phyloP scores from a whole-genome alignment of 1,284 basidiomycete genomes.

The Inonotus obliquus region DNA sequence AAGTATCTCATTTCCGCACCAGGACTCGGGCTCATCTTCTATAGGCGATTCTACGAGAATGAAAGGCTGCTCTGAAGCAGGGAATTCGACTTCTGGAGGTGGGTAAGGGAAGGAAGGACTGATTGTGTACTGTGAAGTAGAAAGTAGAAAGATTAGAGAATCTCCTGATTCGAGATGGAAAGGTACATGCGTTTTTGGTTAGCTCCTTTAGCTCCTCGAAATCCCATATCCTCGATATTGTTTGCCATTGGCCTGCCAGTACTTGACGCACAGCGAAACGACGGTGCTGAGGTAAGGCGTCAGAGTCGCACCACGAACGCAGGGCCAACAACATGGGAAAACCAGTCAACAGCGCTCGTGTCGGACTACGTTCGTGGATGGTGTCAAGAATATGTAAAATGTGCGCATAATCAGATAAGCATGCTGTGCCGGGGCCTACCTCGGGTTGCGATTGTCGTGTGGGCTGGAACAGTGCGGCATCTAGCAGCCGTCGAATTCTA shows the following conservation, averaged over 20 bases:
- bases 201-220: conserved; percentile 47
- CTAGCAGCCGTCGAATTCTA: conserved; percentile 46
- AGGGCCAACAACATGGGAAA: conserved; percentile 85
- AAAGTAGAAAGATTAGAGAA: neutral
- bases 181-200: conserved; percentile 49
- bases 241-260: conserved; percentile 66
- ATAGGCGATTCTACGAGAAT: conserved; percentile 23
- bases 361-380: conserved; percentile 66
- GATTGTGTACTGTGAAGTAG: neutral
- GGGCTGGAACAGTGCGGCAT: conserved; percentile 39
- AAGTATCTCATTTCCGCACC: conserved; percentile 36
- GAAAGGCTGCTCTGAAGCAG: conserved; percentile 32
- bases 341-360: conserved; percentile 70
- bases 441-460: conserved; percentile 43
- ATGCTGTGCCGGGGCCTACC: conserved; percentile 35
- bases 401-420: conserved; percentile 73
- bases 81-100: conserved; percentile 31
- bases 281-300: conserved; percentile 31
- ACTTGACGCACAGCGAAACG: conserved; percentile 54
- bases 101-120: conserved; percentile 7
- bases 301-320: conserved; percentile 33
- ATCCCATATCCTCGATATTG: conserved; percentile 50
- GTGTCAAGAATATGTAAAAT: conserved; percentile 67
- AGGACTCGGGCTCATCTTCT: neutral
- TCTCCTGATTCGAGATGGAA: conserved; percentile 13